A percentile compares a stretch with the other conserved stretches of the same genome.
These are phyloP conservation scores for Trichoderma reesei DNA, from an alignment of 495 filamentous ascomycete genomes.

Conservation along the genomic window DNA sequence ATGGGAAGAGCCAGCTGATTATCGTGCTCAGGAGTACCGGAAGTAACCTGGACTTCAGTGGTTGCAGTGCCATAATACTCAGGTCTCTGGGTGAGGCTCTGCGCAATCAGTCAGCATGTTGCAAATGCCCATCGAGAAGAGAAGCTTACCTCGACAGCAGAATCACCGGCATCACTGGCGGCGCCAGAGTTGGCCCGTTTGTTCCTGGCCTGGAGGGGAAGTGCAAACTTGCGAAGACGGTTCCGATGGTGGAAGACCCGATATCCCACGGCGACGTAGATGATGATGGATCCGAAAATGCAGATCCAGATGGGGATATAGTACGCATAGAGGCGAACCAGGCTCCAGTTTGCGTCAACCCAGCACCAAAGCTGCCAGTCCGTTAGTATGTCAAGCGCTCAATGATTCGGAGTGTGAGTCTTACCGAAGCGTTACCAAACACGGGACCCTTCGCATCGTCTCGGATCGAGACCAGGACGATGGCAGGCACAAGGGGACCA, in stretches of 20 bases:
- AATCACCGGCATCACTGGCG: slow-evolving; percentile 20
- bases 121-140: background rate
- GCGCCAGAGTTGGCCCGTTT: slow-evolving; percentile 16
- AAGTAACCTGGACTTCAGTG: slow-evolving; percentile 27
- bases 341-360: slow-evolving; percentile 58
- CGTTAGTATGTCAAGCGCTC: background rate
- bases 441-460: slow-evolving; percentile 36
- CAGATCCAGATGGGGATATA: slow-evolving; percentile 84
- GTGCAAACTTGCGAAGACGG: slow-evolving; percentile 41
- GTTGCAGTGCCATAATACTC: slow-evolving; percentile 25
- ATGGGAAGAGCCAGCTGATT: background rate
- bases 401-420: slow-evolving; percentile 5
- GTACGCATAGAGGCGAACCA: slow-evolving; percentile 64
- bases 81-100: slow-evolving; percentile 5
- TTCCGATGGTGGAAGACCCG: slow-evolving; percentile 55
- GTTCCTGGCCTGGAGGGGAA: slow-evolving; percentile 27
- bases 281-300: slow-evolving; percentile 54
- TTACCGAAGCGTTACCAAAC: slow-evolving; percentile 63
- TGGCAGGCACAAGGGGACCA: slow-evolving; percentile 56
- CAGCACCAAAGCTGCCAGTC: slow-evolving; percentile 70
- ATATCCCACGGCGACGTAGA: slow-evolving; percentile 63
- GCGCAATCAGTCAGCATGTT: background rate
- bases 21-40: background rate
- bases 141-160: slow-evolving; percentile 31
- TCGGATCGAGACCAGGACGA: slow-evolving; percentile 55